Conservation (phyloP, 768 basidiomycete genomes). For the Hortiboletus campestris region DNA sequence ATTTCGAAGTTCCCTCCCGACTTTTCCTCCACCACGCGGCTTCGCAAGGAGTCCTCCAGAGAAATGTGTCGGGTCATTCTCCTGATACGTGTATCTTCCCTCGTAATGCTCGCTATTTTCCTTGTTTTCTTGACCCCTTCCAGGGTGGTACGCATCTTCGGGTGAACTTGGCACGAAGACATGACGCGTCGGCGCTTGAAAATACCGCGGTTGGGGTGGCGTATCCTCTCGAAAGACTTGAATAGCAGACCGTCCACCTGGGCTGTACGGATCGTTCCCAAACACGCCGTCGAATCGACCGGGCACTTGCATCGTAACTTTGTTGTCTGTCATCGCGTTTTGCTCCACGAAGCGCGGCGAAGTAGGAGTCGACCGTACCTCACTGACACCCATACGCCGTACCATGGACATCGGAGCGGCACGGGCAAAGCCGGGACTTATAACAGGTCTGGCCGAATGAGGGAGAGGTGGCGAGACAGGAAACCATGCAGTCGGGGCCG, state of each 20-base stretch:
- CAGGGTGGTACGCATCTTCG: constrained; percentile 13
- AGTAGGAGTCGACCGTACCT: constrained; percentile 34
- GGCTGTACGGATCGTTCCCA: constrained; percentile 15
- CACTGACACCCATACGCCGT: constrained; percentile 1
- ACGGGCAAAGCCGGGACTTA: constrained; percentile 13
- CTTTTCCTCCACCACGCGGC: constrained; percentile 27
- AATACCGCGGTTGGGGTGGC: constrained; percentile 16
- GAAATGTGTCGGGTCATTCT: constrained; percentile 18
- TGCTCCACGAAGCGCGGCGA: constrained; percentile 42
- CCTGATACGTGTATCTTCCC: constrained; percentile 11
- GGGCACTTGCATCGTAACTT: constrained; percentile 41
- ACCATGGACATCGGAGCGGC: constrained; percentile 12
- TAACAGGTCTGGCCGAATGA: constrained; percentile 14
- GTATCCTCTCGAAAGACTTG: constrained; percentile 25
- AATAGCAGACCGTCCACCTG: constrained; percentile 9
- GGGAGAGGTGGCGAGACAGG: constrained; percentile 9
- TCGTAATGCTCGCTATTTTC: constrained; percentile 34
- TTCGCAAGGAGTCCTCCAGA: constrained; percentile 34
- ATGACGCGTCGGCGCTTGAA: constrained; percentile 13
- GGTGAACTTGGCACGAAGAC: constrained; percentile 6
- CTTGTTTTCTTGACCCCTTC: constrained; percentile 33
- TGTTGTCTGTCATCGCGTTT: constrained; percentile 38
- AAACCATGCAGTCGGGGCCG: constrained; percentile 16
- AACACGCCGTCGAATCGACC: constrained; percentile 44
- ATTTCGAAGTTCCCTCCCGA: constrained; percentile 55